Evolutionary conservation across 1,139 yeast species (phyloP).

Genomic region (Blastobotrys petasosporus): DNA sequence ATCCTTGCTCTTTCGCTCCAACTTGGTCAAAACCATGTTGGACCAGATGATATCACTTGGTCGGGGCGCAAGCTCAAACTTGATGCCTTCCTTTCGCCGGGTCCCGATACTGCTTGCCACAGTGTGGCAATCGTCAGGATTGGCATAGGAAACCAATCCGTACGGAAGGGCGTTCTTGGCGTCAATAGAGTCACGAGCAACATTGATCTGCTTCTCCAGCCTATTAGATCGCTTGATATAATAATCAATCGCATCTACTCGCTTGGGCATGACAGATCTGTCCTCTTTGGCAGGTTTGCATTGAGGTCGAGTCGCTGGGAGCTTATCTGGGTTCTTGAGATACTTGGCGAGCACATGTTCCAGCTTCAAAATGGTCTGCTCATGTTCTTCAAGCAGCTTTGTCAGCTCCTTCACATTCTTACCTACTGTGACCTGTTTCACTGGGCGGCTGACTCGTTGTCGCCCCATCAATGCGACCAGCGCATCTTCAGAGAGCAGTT

Average conservation of each 20-base stretch:
- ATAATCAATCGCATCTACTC: constrained; percentile 33
- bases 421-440: constrained; percentile 33
- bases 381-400: constrained; percentile 28
- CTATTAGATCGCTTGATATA: constrained; percentile 21
- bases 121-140: constrained; percentile 28
- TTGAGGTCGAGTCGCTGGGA: constrained; percentile 23
- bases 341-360: constrained; percentile 34
- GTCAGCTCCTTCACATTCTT: constrained; percentile 29
- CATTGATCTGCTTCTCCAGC: constrained; percentile 27
- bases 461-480: constrained; percentile 22
- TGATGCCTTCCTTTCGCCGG: constrained; percentile 17
- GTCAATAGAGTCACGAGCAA: constrained; percentile 25
- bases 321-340: constrained; percentile 27
- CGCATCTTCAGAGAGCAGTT: constrained; percentile 27
- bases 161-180: constrained; percentile 25
- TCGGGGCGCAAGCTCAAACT: constrained; percentile 31
- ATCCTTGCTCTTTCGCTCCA: constrained; percentile 32
- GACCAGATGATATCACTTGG: constrained; percentile 38
- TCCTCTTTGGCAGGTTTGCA: constrained; percentile 23
- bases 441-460: constrained; percentile 17
- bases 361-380: constrained; percentile 23
- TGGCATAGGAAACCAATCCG: constrained; percentile 35
- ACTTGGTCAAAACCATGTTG: constrained; percentile 29
- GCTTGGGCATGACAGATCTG: constrained; percentile 13
- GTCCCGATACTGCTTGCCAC: constrained; percentile 23